Base-by-base conservation (phyloP, 2,329 filamentous ascomycete genomes). In the Zymoseptoria ardabiliae region DNA sequence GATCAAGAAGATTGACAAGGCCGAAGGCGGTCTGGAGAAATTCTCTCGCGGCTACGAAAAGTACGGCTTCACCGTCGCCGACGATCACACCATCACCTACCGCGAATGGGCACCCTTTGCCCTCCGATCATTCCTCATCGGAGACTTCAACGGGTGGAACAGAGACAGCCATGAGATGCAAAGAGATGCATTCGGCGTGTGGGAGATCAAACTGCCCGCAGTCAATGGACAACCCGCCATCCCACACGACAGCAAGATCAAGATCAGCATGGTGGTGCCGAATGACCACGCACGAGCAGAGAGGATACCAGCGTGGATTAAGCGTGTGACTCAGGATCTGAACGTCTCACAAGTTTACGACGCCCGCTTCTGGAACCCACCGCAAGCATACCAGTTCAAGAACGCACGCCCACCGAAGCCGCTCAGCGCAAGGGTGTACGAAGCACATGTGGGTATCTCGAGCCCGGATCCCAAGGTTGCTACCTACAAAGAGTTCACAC, bases 391-490 rank as follows among this genome's bases (percentile, higher is more conserved):
- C 73, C 79, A 83, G 57, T 96, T 96, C 82, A 92, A 95, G 78
- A 84, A 97, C 74, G 69, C 82, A 53, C 83, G 88, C 55, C 94
- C 93, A 6, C 85, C 86, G 73, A 95, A 93, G 79, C 94, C 94
- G 1, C 74, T 80, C 59, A 96, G 91, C 69, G 85, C 84, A n/a
- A 87, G 94, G 55, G 91, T 99, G 60, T 99, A 99, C 76, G 94
- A 99, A 76, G 94, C 94, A n/a, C 94, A 99, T 71, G 91, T 99
- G 50, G 94, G 94, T 55, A 99, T 99, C 67, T 97, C 93, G 5
- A 94, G 91, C 2, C 90, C 92, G 1, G 93, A 97, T 65, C 84
- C 88, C 63, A 87, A 85, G 66, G 91, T 99, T 48, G 85, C 94
- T 2, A 96, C 91, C 6, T 99, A 96, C 83, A 96, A 97, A 75